Percentiles rank a stretch among this genome's conserved stretches.
Conservation (phyloP, 73 alveolate genomes). For the Breviolum minutum region DNA sequence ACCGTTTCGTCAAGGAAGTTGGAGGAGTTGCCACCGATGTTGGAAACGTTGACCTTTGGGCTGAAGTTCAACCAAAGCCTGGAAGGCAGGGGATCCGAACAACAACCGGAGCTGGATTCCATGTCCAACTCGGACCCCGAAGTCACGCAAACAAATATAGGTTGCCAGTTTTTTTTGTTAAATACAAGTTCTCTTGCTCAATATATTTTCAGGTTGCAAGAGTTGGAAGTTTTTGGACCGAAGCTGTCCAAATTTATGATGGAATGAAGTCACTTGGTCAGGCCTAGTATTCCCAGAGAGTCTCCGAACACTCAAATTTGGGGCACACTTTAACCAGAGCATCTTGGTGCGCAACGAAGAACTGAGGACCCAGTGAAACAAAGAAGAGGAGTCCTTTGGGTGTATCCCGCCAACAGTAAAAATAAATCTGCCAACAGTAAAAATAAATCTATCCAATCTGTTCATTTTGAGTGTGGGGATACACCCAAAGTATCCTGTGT, state of each 20-base stretch:
- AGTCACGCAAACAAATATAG: too few relatives aligned
- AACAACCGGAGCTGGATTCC: background rate
- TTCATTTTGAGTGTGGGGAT: too few relatives aligned
- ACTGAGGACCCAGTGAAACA: background rate
- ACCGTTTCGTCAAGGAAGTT: background rate
- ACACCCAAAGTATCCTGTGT: too few relatives aligned
- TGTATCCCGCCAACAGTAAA: too few relatives aligned
- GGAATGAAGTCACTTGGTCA: background rate
- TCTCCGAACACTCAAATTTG: background rate
- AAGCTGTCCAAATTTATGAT: too few relatives aligned
- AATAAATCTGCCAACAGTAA: too few relatives aligned
- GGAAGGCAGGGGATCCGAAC: background rate
- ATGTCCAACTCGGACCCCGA: background rate
- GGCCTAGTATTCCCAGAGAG: background rate
- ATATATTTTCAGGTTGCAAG: too few relatives aligned
- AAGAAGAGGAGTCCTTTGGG: too few relatives aligned
- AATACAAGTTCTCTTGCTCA: too few relatives aligned
- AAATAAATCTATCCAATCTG: too few relatives aligned
- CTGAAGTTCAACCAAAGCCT: conserved; percentile 31
- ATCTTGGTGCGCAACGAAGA: background rate
- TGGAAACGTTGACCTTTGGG: conserved; percentile 8
- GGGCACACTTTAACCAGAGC: background rate
- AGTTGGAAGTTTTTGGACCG: too few relatives aligned
- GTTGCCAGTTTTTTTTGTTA: too few relatives aligned
- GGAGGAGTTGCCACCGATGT: background rate